phyloP scores from a whole-genome alignment of 1,284 basidiomycete species.

The Trametes versicolor region DNA sequence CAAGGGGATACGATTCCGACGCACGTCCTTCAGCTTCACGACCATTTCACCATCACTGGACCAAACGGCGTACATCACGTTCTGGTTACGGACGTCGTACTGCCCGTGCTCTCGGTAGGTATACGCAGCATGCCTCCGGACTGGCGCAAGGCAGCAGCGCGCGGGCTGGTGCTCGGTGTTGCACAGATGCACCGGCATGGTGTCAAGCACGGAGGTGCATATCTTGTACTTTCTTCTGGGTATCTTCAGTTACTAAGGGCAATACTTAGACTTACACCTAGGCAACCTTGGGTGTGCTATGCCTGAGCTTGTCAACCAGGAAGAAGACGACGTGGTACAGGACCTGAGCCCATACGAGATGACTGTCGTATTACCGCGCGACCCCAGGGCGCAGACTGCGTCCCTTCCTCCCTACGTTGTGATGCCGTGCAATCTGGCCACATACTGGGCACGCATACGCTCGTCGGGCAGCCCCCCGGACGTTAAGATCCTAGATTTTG shows the following conservation, averaged over 20 bases:
- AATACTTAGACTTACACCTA: background rate
- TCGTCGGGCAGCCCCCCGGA: background rate
- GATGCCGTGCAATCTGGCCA: background rate
- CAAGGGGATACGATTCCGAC: background rate
- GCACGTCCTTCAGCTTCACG: conserved; percentile 3
- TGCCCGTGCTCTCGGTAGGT: background rate
- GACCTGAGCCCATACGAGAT: conserved; percentile 12
- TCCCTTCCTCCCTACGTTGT: conserved; percentile 15
- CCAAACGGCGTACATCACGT: conserved; percentile 13
- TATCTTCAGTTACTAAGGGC: background rate
- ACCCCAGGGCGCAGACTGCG: conserved; percentile 1
- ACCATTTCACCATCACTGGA: conserved; percentile 7
- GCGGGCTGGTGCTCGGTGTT: background rate
- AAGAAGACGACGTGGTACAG: conserved; percentile 9
- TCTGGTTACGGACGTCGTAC: conserved; percentile 10
- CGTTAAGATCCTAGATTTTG: conserved; percentile 9
- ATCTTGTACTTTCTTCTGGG: background rate
- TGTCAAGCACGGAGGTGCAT: conserved; percentile 10
- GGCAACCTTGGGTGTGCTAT: conserved; percentile 12
- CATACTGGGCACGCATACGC: conserved; percentile 1
- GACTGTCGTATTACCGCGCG: conserved; percentile 10
- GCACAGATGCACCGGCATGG: conserved; percentile 11
- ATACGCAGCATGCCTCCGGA: background rate
- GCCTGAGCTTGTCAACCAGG: background rate
- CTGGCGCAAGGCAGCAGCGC: conserved; percentile 6